phyloP scores from a whole-genome alignment of 768 basidiomycete species.

The Lentinula detonsa region DNA sequence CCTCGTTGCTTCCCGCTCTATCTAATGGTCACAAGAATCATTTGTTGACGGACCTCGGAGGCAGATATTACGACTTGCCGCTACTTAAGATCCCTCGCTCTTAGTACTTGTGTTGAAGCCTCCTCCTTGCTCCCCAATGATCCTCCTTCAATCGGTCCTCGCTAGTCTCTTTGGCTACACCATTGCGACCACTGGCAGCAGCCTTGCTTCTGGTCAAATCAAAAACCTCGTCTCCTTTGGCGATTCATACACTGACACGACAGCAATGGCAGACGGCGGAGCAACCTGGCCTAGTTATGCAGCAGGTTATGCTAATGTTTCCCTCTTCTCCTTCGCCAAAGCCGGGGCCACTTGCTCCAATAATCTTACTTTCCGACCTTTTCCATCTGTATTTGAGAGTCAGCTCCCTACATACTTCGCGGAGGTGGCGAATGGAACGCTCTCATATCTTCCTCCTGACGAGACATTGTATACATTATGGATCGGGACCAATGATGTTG shows the following conservation, averaged over 20 bases:
- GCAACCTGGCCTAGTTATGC: slow-evolving; percentile 40
- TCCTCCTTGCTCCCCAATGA: neutral
- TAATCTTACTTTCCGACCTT: slow-evolving; percentile 49
- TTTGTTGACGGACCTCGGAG: neutral
- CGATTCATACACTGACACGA: slow-evolving; percentile 42
- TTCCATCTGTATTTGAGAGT: slow-evolving; percentile 52
- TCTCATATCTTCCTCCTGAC: slow-evolving; percentile 25
- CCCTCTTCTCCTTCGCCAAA: slow-evolving; percentile 49
- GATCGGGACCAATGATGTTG: slow-evolving; percentile 60
- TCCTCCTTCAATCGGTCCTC: neutral
- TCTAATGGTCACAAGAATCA: neutral
- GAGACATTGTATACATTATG: slow-evolving; percentile 61
- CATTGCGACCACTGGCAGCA: neutral
- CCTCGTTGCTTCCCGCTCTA: neutral
- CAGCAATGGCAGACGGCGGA: slow-evolving; percentile 18
- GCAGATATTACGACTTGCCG: neutral
- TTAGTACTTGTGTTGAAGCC: neutral
- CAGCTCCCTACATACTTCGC: slow-evolving; percentile 50
- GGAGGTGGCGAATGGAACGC: slow-evolving; percentile 32
- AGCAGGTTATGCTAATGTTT: slow-evolving; percentile 31
- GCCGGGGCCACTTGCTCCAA: slow-evolving; percentile 66
- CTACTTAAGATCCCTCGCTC: neutral
- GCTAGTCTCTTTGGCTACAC: neutral
- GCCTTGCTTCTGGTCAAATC: slow-evolving; percentile 22
- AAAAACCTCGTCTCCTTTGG: slow-evolving; percentile 42